These are phyloP conservation scores for Podospora tetraspora DNA, from an alignment of 495 filamentous ascomycete species.

Conservation along the genomic window DNA sequence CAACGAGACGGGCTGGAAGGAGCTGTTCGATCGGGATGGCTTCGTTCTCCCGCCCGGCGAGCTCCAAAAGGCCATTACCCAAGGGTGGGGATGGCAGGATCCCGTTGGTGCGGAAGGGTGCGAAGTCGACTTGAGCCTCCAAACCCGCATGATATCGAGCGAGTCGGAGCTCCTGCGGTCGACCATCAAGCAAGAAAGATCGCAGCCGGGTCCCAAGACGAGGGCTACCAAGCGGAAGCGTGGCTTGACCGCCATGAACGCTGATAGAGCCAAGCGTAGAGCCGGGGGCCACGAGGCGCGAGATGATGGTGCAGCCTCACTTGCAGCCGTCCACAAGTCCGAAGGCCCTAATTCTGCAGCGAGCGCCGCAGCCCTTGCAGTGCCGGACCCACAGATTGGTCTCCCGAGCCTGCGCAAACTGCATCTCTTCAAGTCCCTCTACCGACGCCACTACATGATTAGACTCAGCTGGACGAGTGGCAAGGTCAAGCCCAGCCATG, in stretches of 20 bases:
- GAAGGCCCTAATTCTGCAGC: constrained; percentile 86
- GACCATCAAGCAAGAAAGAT: constrained; percentile 31
- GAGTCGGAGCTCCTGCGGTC: constrained; percentile 42
- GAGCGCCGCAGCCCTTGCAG: constrained; percentile 69
- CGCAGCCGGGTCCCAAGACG: constrained; percentile 23
- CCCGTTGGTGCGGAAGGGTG: constrained; percentile 67
- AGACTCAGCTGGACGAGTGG: constrained; percentile 84
- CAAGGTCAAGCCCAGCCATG: constrained; percentile 80
- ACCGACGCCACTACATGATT: constrained; percentile 84
- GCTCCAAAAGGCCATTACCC: constrained; percentile 73
- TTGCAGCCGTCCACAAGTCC: constrained; percentile 42
- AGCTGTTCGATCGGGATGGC: constrained; percentile 78
- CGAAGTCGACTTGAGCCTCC: constrained; percentile 71
- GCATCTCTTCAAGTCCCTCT: constrained; percentile 94
- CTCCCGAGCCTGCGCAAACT: constrained; percentile 70
- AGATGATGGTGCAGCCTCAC: constrained; percentile 33
- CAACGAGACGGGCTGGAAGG: constrained; percentile 94
- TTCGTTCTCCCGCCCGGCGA: constrained; percentile 76
- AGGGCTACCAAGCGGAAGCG: constrained; percentile 41
- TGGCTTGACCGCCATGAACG: constrained; percentile 33
- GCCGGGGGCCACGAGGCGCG: constrained; percentile 39
- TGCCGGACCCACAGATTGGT: constrained; percentile 77
- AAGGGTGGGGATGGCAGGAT: constrained; percentile 99
- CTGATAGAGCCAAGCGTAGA: constrained; percentile 50
- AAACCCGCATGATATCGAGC: constrained; percentile 42